Evolutionary conservation across 768 basidiomycete genomes (phyloP), one percentile per base, ranked within the genome.

Genomic region (Porphyrellus cyaneotinctus): DNA sequence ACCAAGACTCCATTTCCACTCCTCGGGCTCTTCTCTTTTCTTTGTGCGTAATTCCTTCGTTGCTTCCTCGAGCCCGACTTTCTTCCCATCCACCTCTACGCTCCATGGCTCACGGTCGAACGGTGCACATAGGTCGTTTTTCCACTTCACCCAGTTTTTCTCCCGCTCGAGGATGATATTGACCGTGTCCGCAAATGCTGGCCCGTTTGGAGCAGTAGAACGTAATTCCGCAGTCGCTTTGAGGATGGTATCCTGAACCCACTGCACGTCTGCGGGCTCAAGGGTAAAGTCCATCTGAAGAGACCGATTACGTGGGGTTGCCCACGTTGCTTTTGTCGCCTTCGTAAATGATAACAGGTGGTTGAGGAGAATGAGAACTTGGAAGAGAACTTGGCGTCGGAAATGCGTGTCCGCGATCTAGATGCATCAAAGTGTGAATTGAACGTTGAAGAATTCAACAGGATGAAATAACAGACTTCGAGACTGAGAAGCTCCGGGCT

Each of bases 391-490:
- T 70, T 95, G 94, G 15, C 91, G 84, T n/a, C 93, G 87, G 75
- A 97, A 97, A 61, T 88, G 82, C 0, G 88, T 88, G 63, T 95
- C 93, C 20, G 91, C 87, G 47, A 95, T 81, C 92, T 94, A 63
- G 8, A 56, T 44, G 43, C 17, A 52, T 58, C 23, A 42, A 56
- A 42, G 51, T 52, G 43, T 57, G 31, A 56, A 49, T 50, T 41
- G 46, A 52, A 38, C 31, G 47, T 48, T 46, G 31, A 30, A 31
- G 12, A 47, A 30, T 30, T 45, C 26, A 52, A 48, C 13, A 37
- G 28, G 31, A 48, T 46, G 51, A 50, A 58, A 51, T 35, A 26
- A 61, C 76, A 45, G 46, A 92, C 93, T 79, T 97, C 92, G 43
- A 94, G 83, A 47, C 89, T 91, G 15, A 94, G 74, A 20, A 97